Evolutionary conservation across 768 basidiomycete species (phyloP).

Genomic region (Amanita subjunquillea): DNA sequence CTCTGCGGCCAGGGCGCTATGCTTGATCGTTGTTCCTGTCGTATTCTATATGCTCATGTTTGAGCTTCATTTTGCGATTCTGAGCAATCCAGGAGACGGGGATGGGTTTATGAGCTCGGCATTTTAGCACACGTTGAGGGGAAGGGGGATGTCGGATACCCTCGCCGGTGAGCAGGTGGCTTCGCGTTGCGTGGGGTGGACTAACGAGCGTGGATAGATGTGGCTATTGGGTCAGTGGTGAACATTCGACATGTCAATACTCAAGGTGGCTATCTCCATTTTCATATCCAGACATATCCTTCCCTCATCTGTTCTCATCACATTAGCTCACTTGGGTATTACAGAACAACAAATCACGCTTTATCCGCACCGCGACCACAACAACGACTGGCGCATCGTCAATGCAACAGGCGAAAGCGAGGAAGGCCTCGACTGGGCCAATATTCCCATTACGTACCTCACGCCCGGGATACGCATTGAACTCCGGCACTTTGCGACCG

Average conservation of each 20-base stretch:
- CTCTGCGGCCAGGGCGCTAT: conserved; percentile 82
- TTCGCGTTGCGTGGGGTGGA: neutral
- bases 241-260: conserved; percentile 89
- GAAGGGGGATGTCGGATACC: conserved; percentile 87
- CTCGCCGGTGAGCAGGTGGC: conserved; percentile 56
- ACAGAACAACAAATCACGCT: conserved; percentile 97
- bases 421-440: conserved; percentile 32
- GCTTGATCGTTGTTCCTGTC: conserved; percentile 78
- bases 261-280: conserved; percentile 98
- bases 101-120: conserved; percentile 99
- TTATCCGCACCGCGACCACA: conserved; percentile 97
- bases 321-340: neutral
- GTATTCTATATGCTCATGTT: conserved; percentile 97
- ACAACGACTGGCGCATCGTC: conserved; percentile 85
- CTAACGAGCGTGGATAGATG: conserved; percentile 36
- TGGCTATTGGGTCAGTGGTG: conserved; percentile 76
- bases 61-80: conserved; percentile 84
- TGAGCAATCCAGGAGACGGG: conserved; percentile 88
- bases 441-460: conserved; percentile 51
- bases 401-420: conserved; percentile 53
- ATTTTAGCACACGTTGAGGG: conserved; percentile 92
- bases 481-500: conserved; percentile 68
- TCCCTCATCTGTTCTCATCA: neutral
- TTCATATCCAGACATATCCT: conserved; percentile 85
- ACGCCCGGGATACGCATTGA: conserved; percentile 62